A percentile compares a stretch with the other conserved stretches of the same genome.
These are phyloP conservation scores for Cutaneotrichosporon sp. DNA, from an alignment of 1,284 basidiomycete genomes.

Conservation along the genomic window DNA sequence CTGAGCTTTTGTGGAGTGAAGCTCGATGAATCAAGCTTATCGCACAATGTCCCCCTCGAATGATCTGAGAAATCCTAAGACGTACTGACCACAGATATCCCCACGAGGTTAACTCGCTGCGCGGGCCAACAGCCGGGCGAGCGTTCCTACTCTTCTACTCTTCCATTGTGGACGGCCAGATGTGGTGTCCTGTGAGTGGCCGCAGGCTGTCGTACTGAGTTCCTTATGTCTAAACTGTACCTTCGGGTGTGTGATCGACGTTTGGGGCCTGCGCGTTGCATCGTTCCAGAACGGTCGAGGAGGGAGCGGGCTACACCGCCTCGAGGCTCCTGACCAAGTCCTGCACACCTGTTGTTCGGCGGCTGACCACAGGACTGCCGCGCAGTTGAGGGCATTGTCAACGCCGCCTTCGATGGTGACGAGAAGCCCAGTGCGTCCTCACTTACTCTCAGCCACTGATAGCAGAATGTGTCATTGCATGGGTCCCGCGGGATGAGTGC, in stretches of 20 bases:
- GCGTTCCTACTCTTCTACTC: constrained; percentile 49
- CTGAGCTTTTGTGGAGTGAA: not conserved
- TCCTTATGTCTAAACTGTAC: too few species aligned
- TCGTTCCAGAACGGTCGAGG: too few species aligned
- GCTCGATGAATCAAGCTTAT: not conserved
- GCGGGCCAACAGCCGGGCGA: constrained; percentile 36
- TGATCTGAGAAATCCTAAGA: too few species aligned
- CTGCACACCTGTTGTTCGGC: too few species aligned
- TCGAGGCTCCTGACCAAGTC: not conserved
- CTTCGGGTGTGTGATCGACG: too few species aligned
- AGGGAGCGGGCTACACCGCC: too few species aligned
- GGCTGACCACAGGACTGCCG: constrained; percentile 62
- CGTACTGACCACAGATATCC: constrained; percentile 29
- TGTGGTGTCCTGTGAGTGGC: constrained; percentile 52
- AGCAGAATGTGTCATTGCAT: constrained; percentile 59
- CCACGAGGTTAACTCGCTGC: constrained; percentile 40
- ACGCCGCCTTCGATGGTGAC: constrained; percentile 55
- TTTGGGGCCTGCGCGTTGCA: too few species aligned
- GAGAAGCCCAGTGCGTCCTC: constrained; percentile 53
- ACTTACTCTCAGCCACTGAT: not conserved
- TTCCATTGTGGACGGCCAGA: constrained; percentile 42
- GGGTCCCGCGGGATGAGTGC: constrained; percentile 68
- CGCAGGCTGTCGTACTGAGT: too few species aligned
- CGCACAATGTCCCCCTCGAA: too few species aligned
- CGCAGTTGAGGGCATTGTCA: constrained; percentile 60